Evolutionary conservation across 495 filamentous ascomycete species (phyloP).

Genomic region (Usnea hakonensis): DNA sequence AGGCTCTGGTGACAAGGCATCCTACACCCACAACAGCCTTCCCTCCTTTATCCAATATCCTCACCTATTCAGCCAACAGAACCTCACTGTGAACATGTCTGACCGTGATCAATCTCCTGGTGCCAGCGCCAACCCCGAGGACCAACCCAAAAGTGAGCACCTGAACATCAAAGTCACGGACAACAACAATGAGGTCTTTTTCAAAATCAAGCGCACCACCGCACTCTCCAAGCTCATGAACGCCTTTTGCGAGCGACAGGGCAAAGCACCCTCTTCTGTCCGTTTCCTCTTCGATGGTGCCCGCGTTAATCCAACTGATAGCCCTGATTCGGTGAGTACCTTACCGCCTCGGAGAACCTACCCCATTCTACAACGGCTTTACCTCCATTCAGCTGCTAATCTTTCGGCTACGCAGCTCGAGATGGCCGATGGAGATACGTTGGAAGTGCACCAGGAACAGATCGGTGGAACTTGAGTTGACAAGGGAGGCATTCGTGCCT

Average conservation of each 20-base stretch:
- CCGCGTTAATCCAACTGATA: conserved; percentile 81
- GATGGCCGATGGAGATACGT: conserved; percentile 92
- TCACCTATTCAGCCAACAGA: not conserved
- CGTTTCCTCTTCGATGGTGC: conserved; percentile 95
- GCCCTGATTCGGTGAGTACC: conserved; percentile 76
- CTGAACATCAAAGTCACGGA: conserved; percentile 99
- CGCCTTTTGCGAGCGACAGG: conserved; percentile 94
- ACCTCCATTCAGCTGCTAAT: conserved; percentile 6
- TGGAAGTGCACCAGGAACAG: conserved; percentile 98
- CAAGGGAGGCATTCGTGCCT: not conserved
- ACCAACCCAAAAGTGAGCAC: conserved; percentile 61
- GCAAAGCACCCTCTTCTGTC: conserved; percentile 74
- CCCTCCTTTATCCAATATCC: not conserved
- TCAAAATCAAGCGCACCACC: conserved; percentile 99
- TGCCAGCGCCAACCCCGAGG: conserved; percentile 49
- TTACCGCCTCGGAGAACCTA: conserved; percentile 5
- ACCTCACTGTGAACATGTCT: conserved; percentile 43
- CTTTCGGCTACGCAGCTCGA: conserved; percentile 57
- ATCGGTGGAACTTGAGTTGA: conserved; percentile 58
- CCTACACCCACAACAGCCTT: not conserved
- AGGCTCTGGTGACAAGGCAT: not conserved
- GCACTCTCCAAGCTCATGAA: conserved; percentile 97
- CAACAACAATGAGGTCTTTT: conserved; percentile 99
- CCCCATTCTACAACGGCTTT: not conserved
- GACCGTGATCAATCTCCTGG: conserved; percentile 35